A percentile compares a stretch with the other conserved stretches of the same genome.
Evolutionary conservation across 2,329 filamentous ascomycete species (phyloP).

Genomic region (Aureobasidium pullulans): DNA sequence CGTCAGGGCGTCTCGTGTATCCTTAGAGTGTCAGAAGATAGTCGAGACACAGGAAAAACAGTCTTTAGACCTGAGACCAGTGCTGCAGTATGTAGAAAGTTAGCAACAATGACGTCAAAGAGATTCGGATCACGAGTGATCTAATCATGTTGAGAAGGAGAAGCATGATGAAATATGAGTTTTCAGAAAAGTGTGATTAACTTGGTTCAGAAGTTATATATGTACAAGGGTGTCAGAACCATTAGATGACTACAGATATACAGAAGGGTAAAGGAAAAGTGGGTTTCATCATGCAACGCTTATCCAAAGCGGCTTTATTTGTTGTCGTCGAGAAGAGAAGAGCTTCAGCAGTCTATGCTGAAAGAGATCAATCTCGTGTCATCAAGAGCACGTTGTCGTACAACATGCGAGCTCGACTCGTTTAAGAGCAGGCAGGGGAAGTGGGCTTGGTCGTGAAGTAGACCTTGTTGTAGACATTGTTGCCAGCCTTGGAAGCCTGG

Average conservation of each 20-base stretch:
- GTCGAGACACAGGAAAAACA: too few relatives aligned
- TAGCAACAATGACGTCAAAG: too few relatives aligned
- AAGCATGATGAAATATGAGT: too few relatives aligned
- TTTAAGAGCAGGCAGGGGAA: background rate
- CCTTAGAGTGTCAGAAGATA: too few relatives aligned
- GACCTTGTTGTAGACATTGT: slow-evolving; percentile 31
- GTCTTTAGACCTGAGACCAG: too few relatives aligned
- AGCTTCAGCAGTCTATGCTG: background rate
- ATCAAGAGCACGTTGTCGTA: background rate
- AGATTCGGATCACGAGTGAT: too few relatives aligned
- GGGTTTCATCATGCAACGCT: background rate
- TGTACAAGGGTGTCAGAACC: background rate
- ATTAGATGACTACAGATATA: background rate
- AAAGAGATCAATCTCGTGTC: background rate
- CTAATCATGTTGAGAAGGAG: too few relatives aligned
- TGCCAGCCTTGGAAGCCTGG: slow-evolving; percentile 24
- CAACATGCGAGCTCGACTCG: background rate
- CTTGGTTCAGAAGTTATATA: background rate
- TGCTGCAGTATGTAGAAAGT: too few relatives aligned
- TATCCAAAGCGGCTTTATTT: background rate
- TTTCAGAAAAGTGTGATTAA: background rate
- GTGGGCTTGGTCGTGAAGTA: slow-evolving; percentile 19
- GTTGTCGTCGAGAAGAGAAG: background rate
- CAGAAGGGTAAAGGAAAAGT: background rate
- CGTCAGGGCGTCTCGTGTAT: too few relatives aligned